Conservation (phyloP, 345 rosid species). For the Melastoma malabathricum region DNA sequence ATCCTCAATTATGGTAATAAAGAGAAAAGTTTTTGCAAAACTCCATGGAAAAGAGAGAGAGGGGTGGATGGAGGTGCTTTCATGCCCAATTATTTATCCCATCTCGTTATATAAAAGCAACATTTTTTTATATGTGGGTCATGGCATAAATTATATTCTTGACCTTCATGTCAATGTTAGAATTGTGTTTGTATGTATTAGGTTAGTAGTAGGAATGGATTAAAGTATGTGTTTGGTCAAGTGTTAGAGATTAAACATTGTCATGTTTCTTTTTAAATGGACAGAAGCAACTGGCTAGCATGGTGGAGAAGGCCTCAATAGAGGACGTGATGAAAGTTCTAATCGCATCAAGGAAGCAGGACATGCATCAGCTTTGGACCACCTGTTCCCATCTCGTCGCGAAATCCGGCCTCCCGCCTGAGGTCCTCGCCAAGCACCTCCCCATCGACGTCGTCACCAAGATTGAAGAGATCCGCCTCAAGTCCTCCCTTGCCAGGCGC, state of each 20-base stretch:
- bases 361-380: constrained; percentile 92
- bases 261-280: background rate
- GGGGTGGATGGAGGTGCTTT: too few relatives aligned
- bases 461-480: constrained; percentile 88
- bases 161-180: too few relatives aligned
- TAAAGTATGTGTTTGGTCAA: too few relatives aligned
- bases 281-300: constrained; percentile 87
- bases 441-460: constrained; percentile 83
- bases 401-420: constrained; percentile 89
- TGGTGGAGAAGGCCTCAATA: constrained; percentile 94
- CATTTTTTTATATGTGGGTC: too few relatives aligned
- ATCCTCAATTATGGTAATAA: too few relatives aligned
- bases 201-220: too few relatives aligned
- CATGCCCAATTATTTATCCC: too few relatives aligned
- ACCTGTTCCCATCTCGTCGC: constrained; percentile 96
- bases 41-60: too few relatives aligned
- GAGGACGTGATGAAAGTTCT: constrained; percentile 98
- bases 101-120: too few relatives aligned
- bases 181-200: too few relatives aligned
- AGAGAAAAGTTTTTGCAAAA: too few relatives aligned
- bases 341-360: constrained; percentile 92
- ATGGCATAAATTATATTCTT: too few relatives aligned
- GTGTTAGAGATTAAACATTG: background rate
- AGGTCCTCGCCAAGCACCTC: constrained; percentile 81
- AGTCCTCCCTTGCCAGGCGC: constrained; percentile 61